Base-by-base conservation (phyloP, 208 protist genomes). In the Spongospora subterranea region DNA sequence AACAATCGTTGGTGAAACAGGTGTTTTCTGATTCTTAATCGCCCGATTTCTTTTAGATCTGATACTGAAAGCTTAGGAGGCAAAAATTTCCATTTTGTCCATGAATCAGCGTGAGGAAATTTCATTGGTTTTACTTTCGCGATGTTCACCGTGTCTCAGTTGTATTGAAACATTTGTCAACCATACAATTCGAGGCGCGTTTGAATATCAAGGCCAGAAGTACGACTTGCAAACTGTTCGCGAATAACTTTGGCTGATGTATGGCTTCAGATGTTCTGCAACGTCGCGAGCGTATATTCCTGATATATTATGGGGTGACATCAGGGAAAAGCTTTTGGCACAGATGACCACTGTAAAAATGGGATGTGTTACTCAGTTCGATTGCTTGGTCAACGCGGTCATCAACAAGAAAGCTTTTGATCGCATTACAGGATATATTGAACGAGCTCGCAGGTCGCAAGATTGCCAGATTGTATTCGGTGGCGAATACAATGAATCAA, bases 151-250 rank as follows among this genome's bases (percentile, higher is more conserved):
- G 6, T 43, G 6, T 6, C n/a, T 45, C n/a, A 82, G 71, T 45
- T 82, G 17, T 6, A 50, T 98, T 50, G 95, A 95, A 88, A 91
- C 94, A 13, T 95, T 96, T 39, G 95, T 97, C 0, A 95, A 96
- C 53, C 71, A 91, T 45, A 98, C 97, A 0, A 46, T 98, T 0
- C 96, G 98, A 66, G 96, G 93, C 6, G 95, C 98, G 13, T 99
- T 98, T 94, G 98, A 99, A 93, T 99, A 96, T 92, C 96, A 98
- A 92, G 92, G 98, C 39, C 98, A 99, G 95, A 99, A 99, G 95
- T 89, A 35, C 40, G n/a, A n/a, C n/a, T 82, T 6, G 24, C 50
- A 60, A 29, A 29, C 13, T 60, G 50, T 60, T 24, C 6, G 24
- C 13, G 50, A 29, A 29, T 60, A 60, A 60, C 13, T 60, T 60